Percentiles rank a stretch among this genome's conserved stretches.
Evolutionary conservation across 495 filamentous ascomycete genomes (phyloP).

Genomic region (Articulospora tetracladia): DNA sequence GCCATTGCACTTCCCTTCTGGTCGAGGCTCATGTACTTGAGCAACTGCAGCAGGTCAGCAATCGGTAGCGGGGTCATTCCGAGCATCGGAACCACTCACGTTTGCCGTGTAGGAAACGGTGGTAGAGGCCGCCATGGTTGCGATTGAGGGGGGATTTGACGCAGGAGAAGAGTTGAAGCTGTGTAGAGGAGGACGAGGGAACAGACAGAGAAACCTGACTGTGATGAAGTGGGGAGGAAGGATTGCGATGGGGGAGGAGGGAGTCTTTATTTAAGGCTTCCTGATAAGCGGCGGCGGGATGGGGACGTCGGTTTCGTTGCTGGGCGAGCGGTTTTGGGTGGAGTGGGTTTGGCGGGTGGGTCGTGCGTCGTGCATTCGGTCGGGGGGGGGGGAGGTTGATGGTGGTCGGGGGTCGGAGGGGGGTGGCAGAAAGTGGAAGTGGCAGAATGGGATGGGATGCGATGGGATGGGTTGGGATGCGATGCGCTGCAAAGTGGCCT

Average conservation of each 20-base stretch:
- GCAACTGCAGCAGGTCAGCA: slow-evolving; percentile 52
- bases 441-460: too few relatives aligned
- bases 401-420: too few relatives aligned
- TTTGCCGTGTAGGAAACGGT: slow-evolving; percentile 68
- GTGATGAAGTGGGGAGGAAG: neutral
- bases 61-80: slow-evolving; percentile 3
- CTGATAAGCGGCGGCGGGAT: neutral
- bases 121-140: slow-evolving; percentile 51
- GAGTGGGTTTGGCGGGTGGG: too few relatives aligned
- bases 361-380: too few relatives aligned
- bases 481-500: neutral
- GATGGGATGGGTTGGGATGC: neutral
- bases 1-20: slow-evolving; percentile 83
- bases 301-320: too few relatives aligned
- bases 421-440: too few relatives aligned
- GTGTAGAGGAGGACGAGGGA: neutral
- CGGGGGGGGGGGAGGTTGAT: too few relatives aligned
- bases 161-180: neutral
- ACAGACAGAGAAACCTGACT: neutral
- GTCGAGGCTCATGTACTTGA: slow-evolving; percentile 87
- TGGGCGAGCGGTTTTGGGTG: too few relatives aligned
- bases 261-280: neutral
- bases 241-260: neutral
- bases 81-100: slow-evolving; percentile 44
- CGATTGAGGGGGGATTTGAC: slow-evolving; percentile 37